Evolutionary conservation across 805 yeast species (phyloP), one percentile per base, ranked within the genome.

Genomic region (Nakazawaea ambrosiae): DNA sequence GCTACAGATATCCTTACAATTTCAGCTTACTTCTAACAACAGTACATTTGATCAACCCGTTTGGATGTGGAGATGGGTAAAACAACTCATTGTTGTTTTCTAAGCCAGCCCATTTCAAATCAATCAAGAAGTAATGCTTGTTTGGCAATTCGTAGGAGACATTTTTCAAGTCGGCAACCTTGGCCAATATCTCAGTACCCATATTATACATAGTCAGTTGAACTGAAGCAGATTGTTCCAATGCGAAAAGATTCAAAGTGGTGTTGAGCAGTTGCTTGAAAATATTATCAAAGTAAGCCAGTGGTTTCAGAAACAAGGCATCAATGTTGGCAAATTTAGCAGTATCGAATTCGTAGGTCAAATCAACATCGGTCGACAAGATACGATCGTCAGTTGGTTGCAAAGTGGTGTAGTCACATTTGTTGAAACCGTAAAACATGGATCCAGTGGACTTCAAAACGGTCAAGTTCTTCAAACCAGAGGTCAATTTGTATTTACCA

Each of bases 201-300:
- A 89, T 89, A 70, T 87, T 84, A 70, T 75, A 89, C 96, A 89
- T 90, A 42, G 96, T 89, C 32, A 95, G 96, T 66, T 89, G 97
- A 33, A 89, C 97, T 19, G 95, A 83, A n/a, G 96, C 77, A 8
- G 95, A 85, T 60, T 85, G 77, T 61, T 89, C 96, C 35, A 72
- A 58, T 14, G 96, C 96, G 60, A 89, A 89, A 42, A 70, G 68
- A 38, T 76, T 81, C 50, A 88, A 69, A 1, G 96, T 87, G 50
- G 75, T 70, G 27, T 65, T 66, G 51, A 86, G 73, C 15, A 86
- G 92, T 11, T 57, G 53, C n/a, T 65, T 56, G 58, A 70, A 84
- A 23, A 82, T 73, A 8, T 55, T 38, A 60, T 87, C 94, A 51
- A 87, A 84, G 16, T 64, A 57, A 11, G 35, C 11, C 46, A 72